Conservation (phyloP, 2,329 filamentous ascomycete genomes). For the Fusarium haematococcum region DNA sequence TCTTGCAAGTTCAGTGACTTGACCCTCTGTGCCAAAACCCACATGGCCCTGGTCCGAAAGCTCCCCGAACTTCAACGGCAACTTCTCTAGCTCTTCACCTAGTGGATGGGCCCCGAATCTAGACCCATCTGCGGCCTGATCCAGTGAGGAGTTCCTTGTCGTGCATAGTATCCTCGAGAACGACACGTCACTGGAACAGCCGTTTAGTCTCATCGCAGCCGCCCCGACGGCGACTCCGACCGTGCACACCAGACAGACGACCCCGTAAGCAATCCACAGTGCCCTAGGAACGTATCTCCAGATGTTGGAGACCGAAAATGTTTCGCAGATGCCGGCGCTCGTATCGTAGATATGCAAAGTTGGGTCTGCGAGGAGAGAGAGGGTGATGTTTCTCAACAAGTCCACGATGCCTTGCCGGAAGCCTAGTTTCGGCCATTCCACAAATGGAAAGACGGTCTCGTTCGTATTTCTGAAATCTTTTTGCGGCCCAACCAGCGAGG, state of each 20-base stretch:
- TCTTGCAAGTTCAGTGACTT: not conserved
- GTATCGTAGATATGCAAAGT: not conserved
- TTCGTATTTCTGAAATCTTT: not conserved
- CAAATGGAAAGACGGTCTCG: accelerated
- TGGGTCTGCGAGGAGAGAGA: not conserved
- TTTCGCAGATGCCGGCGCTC: not conserved
- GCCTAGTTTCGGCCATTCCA: not conserved
- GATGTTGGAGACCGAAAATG: not conserved
- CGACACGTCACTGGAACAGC: not conserved
- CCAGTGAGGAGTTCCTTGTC: not conserved
- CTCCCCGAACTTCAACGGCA: not conserved
- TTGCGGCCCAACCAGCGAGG: not conserved
- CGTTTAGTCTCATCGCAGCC: not conserved
- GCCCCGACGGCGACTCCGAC: not conserved
- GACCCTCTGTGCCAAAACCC: not conserved
- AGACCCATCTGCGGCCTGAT: not conserved
- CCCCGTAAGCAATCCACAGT: not conserved
- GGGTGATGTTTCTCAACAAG: not conserved
- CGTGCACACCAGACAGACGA: not conserved
- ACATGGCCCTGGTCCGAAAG: not conserved
- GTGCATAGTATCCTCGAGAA: not conserved
- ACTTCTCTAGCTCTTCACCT: not conserved
- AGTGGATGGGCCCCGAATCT: not conserved
- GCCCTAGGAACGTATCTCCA: not conserved
- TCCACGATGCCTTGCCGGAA: not conserved